Evolutionary conservation across 1,284 basidiomycete species (phyloP).

Genomic region (Amylostereum chailletii): DNA sequence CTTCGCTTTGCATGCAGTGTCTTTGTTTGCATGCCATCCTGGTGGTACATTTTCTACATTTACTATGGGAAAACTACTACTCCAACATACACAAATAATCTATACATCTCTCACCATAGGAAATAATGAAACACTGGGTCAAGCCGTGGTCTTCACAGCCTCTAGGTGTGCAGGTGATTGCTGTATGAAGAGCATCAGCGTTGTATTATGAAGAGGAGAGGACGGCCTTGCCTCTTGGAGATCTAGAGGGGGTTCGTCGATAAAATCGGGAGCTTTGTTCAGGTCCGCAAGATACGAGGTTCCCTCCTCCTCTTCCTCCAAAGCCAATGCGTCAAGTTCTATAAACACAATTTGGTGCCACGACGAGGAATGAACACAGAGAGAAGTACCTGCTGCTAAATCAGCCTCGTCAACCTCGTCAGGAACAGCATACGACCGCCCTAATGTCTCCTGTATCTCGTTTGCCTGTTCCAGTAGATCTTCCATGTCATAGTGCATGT

Average conservation of each 20-base stretch:
- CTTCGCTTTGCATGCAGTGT: not conserved
- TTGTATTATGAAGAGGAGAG: not conserved
- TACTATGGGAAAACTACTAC: too few relatives aligned
- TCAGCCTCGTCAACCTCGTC: slow-evolving; percentile 98
- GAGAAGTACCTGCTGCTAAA: slow-evolving; percentile 79
- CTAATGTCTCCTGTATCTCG: slow-evolving; percentile 93
- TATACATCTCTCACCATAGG: not conserved
- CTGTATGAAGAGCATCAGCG: slow-evolving; percentile 5
- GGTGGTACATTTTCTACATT: too few relatives aligned
- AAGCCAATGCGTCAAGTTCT: slow-evolving; percentile 85
- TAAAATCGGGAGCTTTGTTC: slow-evolving; percentile 82
- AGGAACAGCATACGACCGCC: slow-evolving; percentile 91
- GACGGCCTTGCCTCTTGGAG: slow-evolving; percentile 38
- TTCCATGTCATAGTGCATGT: slow-evolving; percentile 96
- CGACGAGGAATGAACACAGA: slow-evolving; percentile 3
- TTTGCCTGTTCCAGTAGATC: slow-evolving; percentile 96
- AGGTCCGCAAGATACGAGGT: slow-evolving; percentile 80
- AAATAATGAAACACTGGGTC: not conserved
- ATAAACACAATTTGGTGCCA: slow-evolving; percentile 5
- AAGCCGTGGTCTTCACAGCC: slow-evolving; percentile 43
- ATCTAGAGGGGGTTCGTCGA: slow-evolving; percentile 79
- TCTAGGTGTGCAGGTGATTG: slow-evolving; percentile 25
- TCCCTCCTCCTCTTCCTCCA: slow-evolving; percentile 86
- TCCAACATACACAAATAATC: too few relatives aligned
- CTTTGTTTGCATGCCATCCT: too few relatives aligned